Evolutionary conservation across 805 yeast species (phyloP), one percentile per base, ranked within the genome.

Genomic region (Candida vartiovaarae): DNA sequence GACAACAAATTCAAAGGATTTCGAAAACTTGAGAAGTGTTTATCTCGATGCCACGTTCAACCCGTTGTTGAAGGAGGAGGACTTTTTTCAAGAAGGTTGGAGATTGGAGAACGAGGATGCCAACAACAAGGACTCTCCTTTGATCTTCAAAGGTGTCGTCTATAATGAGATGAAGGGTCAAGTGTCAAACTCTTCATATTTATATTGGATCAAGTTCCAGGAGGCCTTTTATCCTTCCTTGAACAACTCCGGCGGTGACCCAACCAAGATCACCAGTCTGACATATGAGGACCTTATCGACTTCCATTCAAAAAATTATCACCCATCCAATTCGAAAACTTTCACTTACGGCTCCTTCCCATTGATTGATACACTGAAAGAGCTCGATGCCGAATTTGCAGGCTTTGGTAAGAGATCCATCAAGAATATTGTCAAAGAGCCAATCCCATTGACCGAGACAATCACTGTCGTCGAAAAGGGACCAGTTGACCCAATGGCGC

Each of bases 81-180:
- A 93, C 63, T 93, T 93, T 60, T 72, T 72, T 49, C 99, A 93
- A 67, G 99, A 93, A 66, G 99, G 99, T 32, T 93, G 99, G 99
- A 79, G 99, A 59, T 67, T 93, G 34, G 99, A 93, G 62, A 78
- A 87, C 52, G 75, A 75, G 42, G 72, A 70, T 42, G 63, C 79
- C 5, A 62, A 71, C 6, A 89, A 90, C 58, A 66, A 68, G 11
- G 46, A 54, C 0, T 72, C 86, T 10, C 84, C 87, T 1, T 59
- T 93, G 35, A 70, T 68, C 4, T 87, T 88, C 63, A 93, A 93
- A 63, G 99, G 99, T 38, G 99, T 93, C 31, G 99, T 93, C 3
- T 93, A 85, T 62, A 93, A 93, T 60, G 99, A 93, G 66, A 93
- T 93, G 99, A 93, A 93, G 64, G 99, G 99, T 7, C 97, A 91